Base-by-base conservation (phyloP, 73 alveolate species). In the Paramecium tetraurelia region DNA sequence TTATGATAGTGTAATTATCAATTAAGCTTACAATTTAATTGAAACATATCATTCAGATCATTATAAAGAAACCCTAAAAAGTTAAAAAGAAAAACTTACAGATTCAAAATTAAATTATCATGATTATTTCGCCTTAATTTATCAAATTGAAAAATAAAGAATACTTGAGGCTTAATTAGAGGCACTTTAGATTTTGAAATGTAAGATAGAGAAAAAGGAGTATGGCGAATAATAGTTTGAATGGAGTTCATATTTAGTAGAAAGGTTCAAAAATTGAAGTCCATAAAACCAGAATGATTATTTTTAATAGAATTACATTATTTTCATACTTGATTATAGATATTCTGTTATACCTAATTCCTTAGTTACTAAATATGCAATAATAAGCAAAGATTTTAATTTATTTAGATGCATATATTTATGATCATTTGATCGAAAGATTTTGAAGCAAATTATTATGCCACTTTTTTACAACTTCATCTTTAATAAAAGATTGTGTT, bases 391-490 rank as follows among this genome's bases (percentile, higher is more conserved):
- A 48, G 69, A 53, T 53, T 53, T 53, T 53, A 53, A 53, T 53
- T n/a, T 53, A 53, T 53, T 53, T 53, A 53, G 31, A n/a, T 27
- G 31, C 44, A 63, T 63, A 63, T 27, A 27, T 14, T 10, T 31
- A 31, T 22, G 46, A 63, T 63, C 84, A 63, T 63, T 63, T 63
- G 84, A 63, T 63, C 50, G 50, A 59, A 41, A 85, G 93, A 68
- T 85, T 85, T 85, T 85, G 36, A 40, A 85, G 93, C 86, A 85
- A 57, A 36, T 85, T 59, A 21, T 27, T 59, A 20, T 75, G 87
- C 95, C 95, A 90, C 9, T 92, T 85, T 50, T 44, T 90, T 9
- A 92, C 89, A 83, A 57, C 76, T 85, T 90, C 95, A 21, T 90
- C 95, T 53, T 48, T 84, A 20, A 90, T 58, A 38, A 31, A 46